A percentile compares a stretch with the other conserved stretches of the same genome.
Conservation (phyloP, 1,284 basidiomycete genomes). For the Ceratobasidium papillatum region DNA sequence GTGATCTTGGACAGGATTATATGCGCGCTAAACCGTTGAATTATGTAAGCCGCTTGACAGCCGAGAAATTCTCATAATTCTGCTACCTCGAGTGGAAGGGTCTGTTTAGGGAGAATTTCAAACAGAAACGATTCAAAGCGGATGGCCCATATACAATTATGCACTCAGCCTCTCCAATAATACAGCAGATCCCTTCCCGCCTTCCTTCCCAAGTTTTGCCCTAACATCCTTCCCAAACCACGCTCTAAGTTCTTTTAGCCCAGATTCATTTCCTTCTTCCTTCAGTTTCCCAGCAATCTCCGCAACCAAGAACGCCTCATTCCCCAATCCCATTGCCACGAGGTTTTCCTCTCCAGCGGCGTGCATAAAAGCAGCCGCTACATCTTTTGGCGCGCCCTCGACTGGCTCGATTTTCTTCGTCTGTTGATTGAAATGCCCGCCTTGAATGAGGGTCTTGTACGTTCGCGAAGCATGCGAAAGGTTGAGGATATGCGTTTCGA, state of each 20-base stretch:
- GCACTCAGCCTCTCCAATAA: slow-evolving; percentile 54
- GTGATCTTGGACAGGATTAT: too few species aligned
- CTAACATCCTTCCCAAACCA: slow-evolving; percentile 64
- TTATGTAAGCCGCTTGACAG: too few species aligned
- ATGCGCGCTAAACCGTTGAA: too few species aligned
- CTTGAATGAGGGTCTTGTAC: slow-evolving; percentile 87
- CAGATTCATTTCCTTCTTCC: slow-evolving; percentile 55
- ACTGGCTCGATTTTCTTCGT: slow-evolving; percentile 62
- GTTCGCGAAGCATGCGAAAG: slow-evolving; percentile 80
- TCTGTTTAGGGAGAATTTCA: too few species aligned
- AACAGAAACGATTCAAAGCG: too few species aligned
- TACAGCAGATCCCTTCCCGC: slow-evolving; percentile 65
- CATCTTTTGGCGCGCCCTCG: slow-evolving; percentile 59
- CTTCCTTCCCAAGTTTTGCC: slow-evolving; percentile 56
- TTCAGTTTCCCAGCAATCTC: slow-evolving; percentile 75
- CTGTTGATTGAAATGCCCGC: slow-evolving; percentile 82
- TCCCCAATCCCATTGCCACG: slow-evolving; percentile 67
- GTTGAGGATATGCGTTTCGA: slow-evolving; percentile 73
- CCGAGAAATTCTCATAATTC: too few species aligned
- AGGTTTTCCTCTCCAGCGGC: slow-evolving; percentile 65
- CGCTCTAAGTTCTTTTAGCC: slow-evolving; percentile 57
- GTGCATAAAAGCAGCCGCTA: slow-evolving; percentile 68
- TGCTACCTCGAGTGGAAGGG: too few species aligned
- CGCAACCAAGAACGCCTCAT: slow-evolving; percentile 81
- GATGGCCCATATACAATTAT: not conserved